Base-by-base conservation (phyloP, 352 stramenopile genomes). In the Albugo candida region DNA sequence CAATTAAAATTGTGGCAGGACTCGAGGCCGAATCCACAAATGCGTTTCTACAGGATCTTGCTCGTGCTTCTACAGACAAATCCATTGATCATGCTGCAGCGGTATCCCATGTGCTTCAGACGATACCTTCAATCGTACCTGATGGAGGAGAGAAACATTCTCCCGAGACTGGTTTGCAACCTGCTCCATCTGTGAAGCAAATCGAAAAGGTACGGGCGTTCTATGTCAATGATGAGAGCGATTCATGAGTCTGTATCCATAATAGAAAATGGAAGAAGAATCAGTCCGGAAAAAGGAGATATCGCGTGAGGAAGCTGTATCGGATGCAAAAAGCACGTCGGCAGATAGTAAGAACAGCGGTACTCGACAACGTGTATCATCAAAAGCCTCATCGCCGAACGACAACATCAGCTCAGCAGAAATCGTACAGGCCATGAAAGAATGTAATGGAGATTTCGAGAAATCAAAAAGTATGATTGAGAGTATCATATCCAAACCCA, bases 1-100 rank as follows among this genome's bases (percentile, higher is more conserved):
- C 76, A 2, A 61, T 68, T 49, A 91, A 93, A 65, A 83, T 93
- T 58, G 76, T 93, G 45, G 78, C 76, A 0, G 80, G 80, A 0
- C 62, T 85, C 21, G 80, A 93, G 49, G 53, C 77, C 2, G 74
- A 92, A 53, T 85, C 84, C 59, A 93, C 80, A 19, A 92, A 92
- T 48, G 11, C 83, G 11, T 65, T 92, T 36, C 57, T 93, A 13
- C 74, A 83, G 47, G 64, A 64, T 6, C 59, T 92, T 21, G 80
- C 70, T 2, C 56, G 62, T 19, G 71, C 61, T 0, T 72, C 75
- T 14, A 63, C 63, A 34, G 68, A 86, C 53, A 41, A 60, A 17
- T 69, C 68, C 18, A 59, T 84, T 11, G 70, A 87, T 50, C 92
- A 74, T 70, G 51, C 47, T 2, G 66, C 66, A 14, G 73, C 76